Conservation (phyloP, 2,329 filamentous ascomycete species). For the Passalora sequoiae region DNA sequence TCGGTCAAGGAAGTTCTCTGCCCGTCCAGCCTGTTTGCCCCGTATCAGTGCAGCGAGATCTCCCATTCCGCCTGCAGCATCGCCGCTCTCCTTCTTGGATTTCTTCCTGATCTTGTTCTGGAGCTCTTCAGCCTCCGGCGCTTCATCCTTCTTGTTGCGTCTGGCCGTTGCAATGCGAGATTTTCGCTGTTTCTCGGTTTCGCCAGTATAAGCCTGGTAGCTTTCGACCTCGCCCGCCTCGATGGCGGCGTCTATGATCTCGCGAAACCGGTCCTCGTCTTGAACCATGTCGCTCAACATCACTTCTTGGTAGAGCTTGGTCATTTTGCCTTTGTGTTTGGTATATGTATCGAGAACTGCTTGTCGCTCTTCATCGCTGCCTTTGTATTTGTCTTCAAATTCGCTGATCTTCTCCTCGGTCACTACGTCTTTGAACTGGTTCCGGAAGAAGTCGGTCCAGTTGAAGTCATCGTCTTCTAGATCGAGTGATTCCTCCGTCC, state of each 20-base stretch:
- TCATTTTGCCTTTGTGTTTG: constrained; percentile 67
- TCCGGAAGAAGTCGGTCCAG: constrained; percentile 85
- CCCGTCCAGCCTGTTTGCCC: constrained; percentile 61
- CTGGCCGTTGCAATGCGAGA: constrained; percentile 54
- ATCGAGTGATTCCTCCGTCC: constrained; percentile 73
- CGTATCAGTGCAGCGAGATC: constrained; percentile 69
- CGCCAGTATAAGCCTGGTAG: constrained; percentile 65
- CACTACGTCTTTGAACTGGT: constrained; percentile 74
- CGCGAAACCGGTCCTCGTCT: constrained; percentile 80
- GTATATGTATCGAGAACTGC: constrained; percentile 75
- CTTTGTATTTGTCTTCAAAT: constrained; percentile 74
- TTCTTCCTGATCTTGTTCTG: constrained; percentile 70
- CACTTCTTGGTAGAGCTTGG: constrained; percentile 69
- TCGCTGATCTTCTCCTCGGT: constrained; percentile 68
- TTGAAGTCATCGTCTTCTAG: constrained; percentile 65
- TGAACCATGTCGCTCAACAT: constrained; percentile 80
- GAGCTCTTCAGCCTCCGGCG: constrained; percentile 60
- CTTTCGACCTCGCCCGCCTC: constrained; percentile 59
- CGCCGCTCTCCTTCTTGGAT: constrained; percentile 50
- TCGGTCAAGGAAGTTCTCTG: constrained; percentile 59
- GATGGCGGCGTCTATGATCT: constrained; percentile 78
- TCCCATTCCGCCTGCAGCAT: constrained; percentile 44
- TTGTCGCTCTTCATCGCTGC: constrained; percentile 74
- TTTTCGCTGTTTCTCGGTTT: constrained; percentile 49
- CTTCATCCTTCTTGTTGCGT: constrained; percentile 64